Evolutionary conservation across 352 stramenopile species (phyloP).

Genomic region (Plasmopara viticola): DNA sequence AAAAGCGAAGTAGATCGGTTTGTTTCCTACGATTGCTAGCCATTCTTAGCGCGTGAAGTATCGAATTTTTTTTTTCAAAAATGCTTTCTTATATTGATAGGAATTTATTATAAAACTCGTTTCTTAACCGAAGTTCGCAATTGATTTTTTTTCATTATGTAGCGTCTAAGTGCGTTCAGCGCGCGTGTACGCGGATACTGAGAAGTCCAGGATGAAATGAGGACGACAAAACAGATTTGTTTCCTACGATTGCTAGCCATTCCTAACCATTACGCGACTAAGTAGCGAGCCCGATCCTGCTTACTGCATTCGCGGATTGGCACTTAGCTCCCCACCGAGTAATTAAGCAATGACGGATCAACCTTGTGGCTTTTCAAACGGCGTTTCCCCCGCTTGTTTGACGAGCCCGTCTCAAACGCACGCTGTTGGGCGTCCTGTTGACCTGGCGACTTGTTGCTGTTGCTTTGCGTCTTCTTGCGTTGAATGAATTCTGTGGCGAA

Average conservation of each 20-base stretch:
- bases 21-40: constrained; percentile 8
- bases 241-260: constrained; percentile 11
- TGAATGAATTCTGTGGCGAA: constrained; percentile 97
- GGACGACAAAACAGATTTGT: too few species aligned
- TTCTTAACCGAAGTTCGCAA: too few species aligned
- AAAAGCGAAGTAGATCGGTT: too few species aligned
- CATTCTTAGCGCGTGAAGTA: too few species aligned
- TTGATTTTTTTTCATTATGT: too few species aligned
- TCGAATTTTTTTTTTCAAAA: too few species aligned
- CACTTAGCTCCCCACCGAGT: constrained; percentile 43
- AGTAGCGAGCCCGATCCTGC: constrained; percentile 18
- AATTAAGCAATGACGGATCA: constrained; percentile 70
- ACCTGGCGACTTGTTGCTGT: constrained; percentile 34
- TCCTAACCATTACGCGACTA: constrained; percentile 16
- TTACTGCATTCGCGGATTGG: too few species aligned
- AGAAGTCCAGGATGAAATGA: too few species aligned
- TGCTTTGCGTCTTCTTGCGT: constrained; percentile 72
- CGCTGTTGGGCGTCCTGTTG: constrained; percentile 18
- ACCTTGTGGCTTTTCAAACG: constrained; percentile 64
- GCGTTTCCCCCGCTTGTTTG: constrained; percentile 53
- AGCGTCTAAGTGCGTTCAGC: too few species aligned
- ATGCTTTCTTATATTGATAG: too few species aligned
- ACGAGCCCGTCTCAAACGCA: constrained; percentile 27
- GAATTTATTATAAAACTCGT: too few species aligned
- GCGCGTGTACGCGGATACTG: too few species aligned